phyloP scores from a whole-genome alignment of 768 basidiomycete species.

The Lactarius hengduanensis region DNA sequence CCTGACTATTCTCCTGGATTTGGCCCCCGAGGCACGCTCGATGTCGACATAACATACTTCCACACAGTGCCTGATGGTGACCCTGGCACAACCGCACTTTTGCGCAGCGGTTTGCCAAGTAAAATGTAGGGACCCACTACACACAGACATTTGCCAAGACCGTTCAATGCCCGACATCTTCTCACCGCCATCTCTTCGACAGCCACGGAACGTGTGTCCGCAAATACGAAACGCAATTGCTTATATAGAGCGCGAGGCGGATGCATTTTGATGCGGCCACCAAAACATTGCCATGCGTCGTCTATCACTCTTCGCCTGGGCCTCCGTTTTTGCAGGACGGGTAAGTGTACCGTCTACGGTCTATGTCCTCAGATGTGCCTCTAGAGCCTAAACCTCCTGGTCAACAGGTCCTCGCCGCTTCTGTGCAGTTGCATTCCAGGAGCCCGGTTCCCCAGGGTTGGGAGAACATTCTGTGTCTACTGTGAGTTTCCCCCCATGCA shows the following conservation, averaged over 20 bases:
- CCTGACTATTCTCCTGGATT: neutral
- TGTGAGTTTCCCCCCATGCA: neutral
- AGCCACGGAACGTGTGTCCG: neutral
- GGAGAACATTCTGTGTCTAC: neutral
- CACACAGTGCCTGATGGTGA: neutral
- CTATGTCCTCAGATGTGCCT: too few relatives aligned
- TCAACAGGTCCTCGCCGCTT: neutral
- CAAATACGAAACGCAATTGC: neutral
- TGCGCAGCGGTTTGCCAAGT: neutral
- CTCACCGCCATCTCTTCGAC: neutral
- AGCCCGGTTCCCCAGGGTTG: neutral
- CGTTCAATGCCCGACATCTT: neutral
- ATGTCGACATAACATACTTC: neutral
- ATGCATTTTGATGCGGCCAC: neutral
- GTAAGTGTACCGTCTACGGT: neutral
- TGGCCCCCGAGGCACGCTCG: neutral
- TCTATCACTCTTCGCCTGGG: neutral
- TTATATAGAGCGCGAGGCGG: neutral
- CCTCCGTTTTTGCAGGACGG: neutral
- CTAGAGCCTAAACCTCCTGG: neutral
- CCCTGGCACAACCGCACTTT: neutral
- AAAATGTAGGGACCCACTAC: neutral
- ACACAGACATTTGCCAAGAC: neutral
- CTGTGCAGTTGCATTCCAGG: neutral
- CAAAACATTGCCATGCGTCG: neutral